A percentile compares a stretch with the other conserved stretches of the same genome.
Conservation (phyloP, 1,284 basidiomycete genomes). For the Papiliotrema nemorosa region DNA sequence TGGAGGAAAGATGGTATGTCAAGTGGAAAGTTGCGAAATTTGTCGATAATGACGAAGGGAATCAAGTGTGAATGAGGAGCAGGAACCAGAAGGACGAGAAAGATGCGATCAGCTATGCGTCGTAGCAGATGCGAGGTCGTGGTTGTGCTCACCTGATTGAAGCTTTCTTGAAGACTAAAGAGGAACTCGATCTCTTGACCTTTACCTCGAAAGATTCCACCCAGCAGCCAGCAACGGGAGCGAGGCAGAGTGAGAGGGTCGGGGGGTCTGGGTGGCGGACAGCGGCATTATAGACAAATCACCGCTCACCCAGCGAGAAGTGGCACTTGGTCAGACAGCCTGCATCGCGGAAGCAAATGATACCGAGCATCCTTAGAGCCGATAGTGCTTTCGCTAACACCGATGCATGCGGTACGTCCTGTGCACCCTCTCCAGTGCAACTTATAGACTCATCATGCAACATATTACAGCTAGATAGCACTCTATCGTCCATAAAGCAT, state of each 20-base stretch:
- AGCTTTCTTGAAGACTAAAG: slow-evolving; percentile 5
- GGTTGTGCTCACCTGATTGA: neutral
- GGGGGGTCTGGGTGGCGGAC: neutral
- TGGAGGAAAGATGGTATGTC: neutral
- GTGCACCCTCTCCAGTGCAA: too few relatives aligned
- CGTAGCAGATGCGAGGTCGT: neutral
- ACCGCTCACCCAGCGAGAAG: too few relatives aligned
- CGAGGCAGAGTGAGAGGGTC: neutral
- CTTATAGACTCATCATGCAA: too few relatives aligned
- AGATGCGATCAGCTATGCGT: neutral
- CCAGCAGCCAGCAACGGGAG: neutral
- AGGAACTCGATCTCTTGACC: neutral
- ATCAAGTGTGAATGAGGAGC: neutral
- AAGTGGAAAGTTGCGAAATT: neutral
- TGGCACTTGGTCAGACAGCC: too few relatives aligned
- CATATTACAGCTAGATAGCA: too few relatives aligned
- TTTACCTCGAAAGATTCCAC: neutral
- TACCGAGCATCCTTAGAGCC: neutral
- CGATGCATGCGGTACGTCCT: slow-evolving; percentile 1
- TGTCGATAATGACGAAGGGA: neutral
- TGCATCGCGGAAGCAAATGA: neutral
- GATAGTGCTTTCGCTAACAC: slow-evolving; percentile 1
- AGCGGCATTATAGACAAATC: too few relatives aligned
- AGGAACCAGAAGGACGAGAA: too few relatives aligned
- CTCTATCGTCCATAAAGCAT: too few relatives aligned